Base-by-base conservation (phyloP, 805 yeast genomes). In the Suhomyces pyralidae region DNA sequence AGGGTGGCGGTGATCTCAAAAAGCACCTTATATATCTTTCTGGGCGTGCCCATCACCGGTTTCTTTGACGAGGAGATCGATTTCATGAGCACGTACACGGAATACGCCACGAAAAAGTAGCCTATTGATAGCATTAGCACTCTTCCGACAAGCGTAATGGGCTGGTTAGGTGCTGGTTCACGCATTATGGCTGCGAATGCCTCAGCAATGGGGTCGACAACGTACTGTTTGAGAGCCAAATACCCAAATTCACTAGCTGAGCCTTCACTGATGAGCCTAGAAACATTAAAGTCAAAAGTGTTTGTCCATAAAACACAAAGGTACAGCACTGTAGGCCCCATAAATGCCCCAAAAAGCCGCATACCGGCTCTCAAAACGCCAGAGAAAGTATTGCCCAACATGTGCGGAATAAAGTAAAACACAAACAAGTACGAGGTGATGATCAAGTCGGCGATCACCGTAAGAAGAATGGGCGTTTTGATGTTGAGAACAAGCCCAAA, bases 1-100 rank as follows among this genome's bases (percentile, higher is more conserved):
- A 84, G 61, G 2, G 96, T 84, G 32, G 86, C 78, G 19, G 77
- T 69, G 8, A 83, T 56, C 53, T 83, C 86, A 61, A 84, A 81
- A 26, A 86, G 62, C 1, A 78, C 58, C 49, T 78, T 76, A 61
- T 81, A 86, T 2, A 81, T 48, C 9, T 71, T 67, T 56, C 94
- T 77, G 48, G 79, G 70, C 1, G 70, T 67, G 0, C 87, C 85
- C 45, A 68, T 58, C 2, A 83, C 58, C 1, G 88, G 86, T 32
- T 74, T 74, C 3, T 51, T 55, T 1, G 73, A 69, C 0, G 74
- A 58, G 0, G 59, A 43, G 42, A 74, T 64, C n/a, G 55, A 42
- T 7, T 59, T 55, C 73, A 78, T 68, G 49, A 65, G 61, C 42
- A 53, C 59, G 46, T 68, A 52, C 14, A 76, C 51, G 3, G 55